These are phyloP conservation scores for Trichoderma atroviride DNA, from an alignment of 2,329 filamentous ascomycete genomes.

Conservation along the genomic window DNA sequence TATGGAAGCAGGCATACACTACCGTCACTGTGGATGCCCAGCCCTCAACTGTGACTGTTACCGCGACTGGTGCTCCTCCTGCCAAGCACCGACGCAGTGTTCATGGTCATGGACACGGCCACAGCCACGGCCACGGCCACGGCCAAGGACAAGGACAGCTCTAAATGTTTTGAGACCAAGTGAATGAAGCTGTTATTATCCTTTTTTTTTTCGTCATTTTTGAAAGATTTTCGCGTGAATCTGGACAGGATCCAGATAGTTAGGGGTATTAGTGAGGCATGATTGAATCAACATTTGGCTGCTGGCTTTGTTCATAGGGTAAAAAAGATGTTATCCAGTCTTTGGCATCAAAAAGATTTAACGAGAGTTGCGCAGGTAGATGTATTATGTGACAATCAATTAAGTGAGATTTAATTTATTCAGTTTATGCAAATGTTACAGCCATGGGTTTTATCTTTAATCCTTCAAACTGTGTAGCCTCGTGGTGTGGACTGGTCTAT, in stretches of 20 bases:
- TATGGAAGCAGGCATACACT: conserved; percentile 59
- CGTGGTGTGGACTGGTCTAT: neutral
- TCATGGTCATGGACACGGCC: conserved; percentile 43
- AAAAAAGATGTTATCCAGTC: conserved; percentile 37
- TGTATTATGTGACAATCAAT: conserved; percentile 30
- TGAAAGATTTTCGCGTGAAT: conserved; percentile 31
- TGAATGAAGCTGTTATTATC: conserved; percentile 10
- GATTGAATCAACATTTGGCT: conserved; percentile 42
- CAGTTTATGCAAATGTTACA: neutral
- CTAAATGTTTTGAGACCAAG: conserved; percentile 29
- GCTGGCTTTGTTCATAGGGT: conserved; percentile 39
- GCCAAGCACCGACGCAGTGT: conserved; percentile 39
- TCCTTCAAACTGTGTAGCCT: neutral
- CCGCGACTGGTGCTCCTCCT: conserved; percentile 33
- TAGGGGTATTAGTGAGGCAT: conserved; percentile 36
- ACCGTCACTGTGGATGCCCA: conserved; percentile 52
- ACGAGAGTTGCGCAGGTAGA: conserved; percentile 36
- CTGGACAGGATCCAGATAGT: conserved; percentile 44
- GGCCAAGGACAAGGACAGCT: conserved; percentile 43
- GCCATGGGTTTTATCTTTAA: neutral
- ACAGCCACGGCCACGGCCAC: conserved; percentile 32
- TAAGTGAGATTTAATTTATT: conserved; percentile 18
- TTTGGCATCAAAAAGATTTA: conserved; percentile 42
- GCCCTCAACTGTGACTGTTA: conserved; percentile 46
- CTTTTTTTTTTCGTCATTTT: conserved; percentile 26